Conservation (phyloP, 1,284 basidiomycete genomes). For the Rhodotorula sp. region DNA sequence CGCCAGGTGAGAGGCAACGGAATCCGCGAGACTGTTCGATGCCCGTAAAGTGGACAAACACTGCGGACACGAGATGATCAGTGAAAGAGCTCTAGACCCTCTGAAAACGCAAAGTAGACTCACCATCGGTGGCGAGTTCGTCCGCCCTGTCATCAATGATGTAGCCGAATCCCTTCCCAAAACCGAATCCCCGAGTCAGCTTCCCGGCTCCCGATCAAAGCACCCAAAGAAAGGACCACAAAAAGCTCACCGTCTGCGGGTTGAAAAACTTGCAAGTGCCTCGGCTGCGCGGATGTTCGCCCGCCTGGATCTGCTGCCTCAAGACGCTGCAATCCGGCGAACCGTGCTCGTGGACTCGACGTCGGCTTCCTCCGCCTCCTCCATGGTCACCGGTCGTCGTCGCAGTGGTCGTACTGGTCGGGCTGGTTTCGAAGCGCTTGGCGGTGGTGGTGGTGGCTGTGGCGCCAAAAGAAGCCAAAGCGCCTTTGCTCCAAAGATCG, state of each 20-base stretch:
- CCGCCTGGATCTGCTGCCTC: conserved; percentile 2
- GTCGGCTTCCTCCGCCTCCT: background rate
- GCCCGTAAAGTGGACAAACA: conserved; percentile 24
- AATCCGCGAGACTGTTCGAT: conserved; percentile 6
- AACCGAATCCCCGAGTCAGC: background rate
- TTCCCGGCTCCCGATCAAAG: no score
- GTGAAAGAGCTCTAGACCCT: no score
- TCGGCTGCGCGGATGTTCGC: background rate
- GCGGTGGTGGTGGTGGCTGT: no score
- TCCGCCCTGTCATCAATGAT: conserved; percentile 13
- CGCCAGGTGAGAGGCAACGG: conserved; percentile 14
- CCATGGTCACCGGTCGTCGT: no score
- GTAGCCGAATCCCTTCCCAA: conserved; percentile 19
- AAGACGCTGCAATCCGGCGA: background rate
- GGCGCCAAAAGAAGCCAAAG: no score
- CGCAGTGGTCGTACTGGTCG: no score
- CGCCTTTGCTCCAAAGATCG: no score
- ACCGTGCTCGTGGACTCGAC: background rate
- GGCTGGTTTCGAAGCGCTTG: no score
- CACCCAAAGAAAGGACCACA: background rate
- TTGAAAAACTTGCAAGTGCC: conserved; percentile 12
- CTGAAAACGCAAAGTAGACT: background rate
- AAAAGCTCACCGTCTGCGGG: background rate
- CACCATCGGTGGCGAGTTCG: conserved; percentile 6
- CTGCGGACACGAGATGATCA: background rate